Conservation (phyloP, 2,329 filamentous ascomycete genomes). For the Meredithiella fracta region DNA sequence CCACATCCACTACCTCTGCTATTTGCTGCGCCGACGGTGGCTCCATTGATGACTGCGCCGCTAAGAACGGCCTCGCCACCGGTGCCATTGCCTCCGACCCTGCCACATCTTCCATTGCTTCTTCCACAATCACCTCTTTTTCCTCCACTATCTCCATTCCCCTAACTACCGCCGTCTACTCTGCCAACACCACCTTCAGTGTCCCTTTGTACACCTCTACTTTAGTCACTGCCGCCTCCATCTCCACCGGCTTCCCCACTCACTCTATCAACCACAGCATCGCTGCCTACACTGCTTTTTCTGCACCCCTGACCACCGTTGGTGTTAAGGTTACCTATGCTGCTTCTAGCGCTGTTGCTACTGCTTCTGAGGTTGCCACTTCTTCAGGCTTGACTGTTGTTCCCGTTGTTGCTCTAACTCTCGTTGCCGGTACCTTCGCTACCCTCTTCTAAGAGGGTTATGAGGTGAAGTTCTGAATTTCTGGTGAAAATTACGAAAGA, state of each 20-base stretch:
- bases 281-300: conserved; percentile 6
- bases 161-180: conserved; percentile 11
- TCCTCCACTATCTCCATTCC: conserved; percentile 12
- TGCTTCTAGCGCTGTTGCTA: background rate
- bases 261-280: conserved; percentile 4
- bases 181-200: conserved; percentile 7
- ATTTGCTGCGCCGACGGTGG: conserved; percentile 45
- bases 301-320: conserved; percentile 4
- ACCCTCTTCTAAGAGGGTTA: conserved; percentile 12
- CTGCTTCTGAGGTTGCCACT: background rate
- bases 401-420: conserved; percentile 11
- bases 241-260: conserved; percentile 2
- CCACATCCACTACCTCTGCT: conserved; percentile 24
- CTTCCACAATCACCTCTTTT: conserved; percentile 18
- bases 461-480: background rate
- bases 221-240: conserved; percentile 1
- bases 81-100: conserved; percentile 26
- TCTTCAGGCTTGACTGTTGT: conserved; percentile 8
- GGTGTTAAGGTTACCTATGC: background rate
- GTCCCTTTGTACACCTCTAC: conserved; percentile 7
- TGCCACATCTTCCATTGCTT: conserved; percentile 19
- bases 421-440: conserved; percentile 15
- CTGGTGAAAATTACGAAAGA: background rate
- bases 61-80: conserved; percentile 32
- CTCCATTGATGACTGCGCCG: conserved; percentile 38